phyloP scores from a whole-genome alignment of 2,329 filamentous ascomycete genomes.

The Elsinoe perseae region DNA sequence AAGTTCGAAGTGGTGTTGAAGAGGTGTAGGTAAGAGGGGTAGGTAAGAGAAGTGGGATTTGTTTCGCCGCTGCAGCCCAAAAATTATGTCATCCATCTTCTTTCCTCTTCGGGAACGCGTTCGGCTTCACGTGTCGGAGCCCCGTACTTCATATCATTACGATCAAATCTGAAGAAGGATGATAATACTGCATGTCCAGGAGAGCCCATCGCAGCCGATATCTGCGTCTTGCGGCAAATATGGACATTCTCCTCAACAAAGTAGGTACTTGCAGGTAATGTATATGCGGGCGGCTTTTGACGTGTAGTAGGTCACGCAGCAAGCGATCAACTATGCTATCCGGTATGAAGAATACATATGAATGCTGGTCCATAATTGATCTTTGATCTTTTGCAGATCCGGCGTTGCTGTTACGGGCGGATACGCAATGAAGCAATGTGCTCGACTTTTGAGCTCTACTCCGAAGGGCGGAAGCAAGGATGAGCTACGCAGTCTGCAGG shows the following conservation, averaged over 20 bases:
- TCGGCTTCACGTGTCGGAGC: slow-evolving; percentile 2
- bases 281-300: slow-evolving; percentile 11
- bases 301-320: slow-evolving; percentile 52
- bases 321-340: slow-evolving; percentile 89
- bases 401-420: slow-evolving; percentile 77
- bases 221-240: slow-evolving; percentile 31
- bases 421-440: slow-evolving; percentile 77
- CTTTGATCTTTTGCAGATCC: slow-evolving; percentile 40
- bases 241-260: slow-evolving; percentile 63
- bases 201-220: neutral
- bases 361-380: neutral
- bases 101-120: slow-evolving; percentile 8
- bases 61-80: slow-evolving; percentile 3
- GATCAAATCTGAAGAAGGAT: neutral
- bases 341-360: too few species aligned
- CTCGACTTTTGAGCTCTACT: slow-evolving; percentile 57
- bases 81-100: slow-evolving; percentile 10
- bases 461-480: slow-evolving; percentile 64
- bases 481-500: slow-evolving; percentile 65
- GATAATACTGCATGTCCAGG: neutral
- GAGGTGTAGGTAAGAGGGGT: neutral
- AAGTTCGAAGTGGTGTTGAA: neutral
- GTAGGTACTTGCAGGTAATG: slow-evolving; percentile 32
- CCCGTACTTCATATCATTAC: neutral
- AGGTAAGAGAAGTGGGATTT: slow-evolving; percentile 1